Percentiles rank a stretch among this genome's conserved stretches.
Evolutionary conservation across 306 rosid species (phyloP).

Genomic region (Lotus japonicus): DNA sequence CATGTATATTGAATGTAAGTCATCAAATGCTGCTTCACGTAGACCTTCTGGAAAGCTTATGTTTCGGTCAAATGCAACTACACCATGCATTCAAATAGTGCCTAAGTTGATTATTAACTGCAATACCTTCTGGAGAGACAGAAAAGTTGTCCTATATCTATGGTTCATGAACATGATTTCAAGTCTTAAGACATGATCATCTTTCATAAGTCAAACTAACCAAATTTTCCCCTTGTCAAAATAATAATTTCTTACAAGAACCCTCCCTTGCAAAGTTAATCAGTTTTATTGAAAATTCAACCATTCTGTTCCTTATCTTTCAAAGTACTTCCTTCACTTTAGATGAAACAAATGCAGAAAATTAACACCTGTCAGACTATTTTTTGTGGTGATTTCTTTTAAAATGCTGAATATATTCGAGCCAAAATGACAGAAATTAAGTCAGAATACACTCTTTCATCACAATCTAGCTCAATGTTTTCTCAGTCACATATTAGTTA

Average conservation of each 20-base stretch:
- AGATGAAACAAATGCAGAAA: too few species aligned
- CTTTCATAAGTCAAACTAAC: too few species aligned
- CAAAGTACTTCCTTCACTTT: too few species aligned
- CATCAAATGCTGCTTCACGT: constrained; percentile 10
- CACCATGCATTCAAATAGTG: constrained; percentile 15
- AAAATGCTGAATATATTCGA: neutral
- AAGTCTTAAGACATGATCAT: too few species aligned
- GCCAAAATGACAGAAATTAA: neutral
- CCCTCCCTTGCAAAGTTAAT: constrained; percentile 1
- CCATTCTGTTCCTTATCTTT: too few species aligned
- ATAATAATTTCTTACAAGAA: constrained; percentile 19
- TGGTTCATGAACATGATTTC: neutral
- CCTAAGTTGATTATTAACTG: constrained; percentile 23
- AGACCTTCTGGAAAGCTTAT: constrained; percentile 42
- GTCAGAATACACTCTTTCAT: neutral
- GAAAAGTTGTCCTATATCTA: neutral
- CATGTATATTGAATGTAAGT: constrained; percentile 21
- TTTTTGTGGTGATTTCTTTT: neutral
- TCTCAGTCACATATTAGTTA: neutral
- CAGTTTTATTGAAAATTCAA: too few species aligned
- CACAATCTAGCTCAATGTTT: too few species aligned
- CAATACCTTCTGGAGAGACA: neutral
- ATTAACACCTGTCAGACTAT: neutral
- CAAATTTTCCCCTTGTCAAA: too few species aligned
- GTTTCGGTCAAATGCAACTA: constrained; percentile 36